Base-by-base conservation (phyloP, 1,139 yeast genomes). In the Meyerozyma athensensis region DNA sequence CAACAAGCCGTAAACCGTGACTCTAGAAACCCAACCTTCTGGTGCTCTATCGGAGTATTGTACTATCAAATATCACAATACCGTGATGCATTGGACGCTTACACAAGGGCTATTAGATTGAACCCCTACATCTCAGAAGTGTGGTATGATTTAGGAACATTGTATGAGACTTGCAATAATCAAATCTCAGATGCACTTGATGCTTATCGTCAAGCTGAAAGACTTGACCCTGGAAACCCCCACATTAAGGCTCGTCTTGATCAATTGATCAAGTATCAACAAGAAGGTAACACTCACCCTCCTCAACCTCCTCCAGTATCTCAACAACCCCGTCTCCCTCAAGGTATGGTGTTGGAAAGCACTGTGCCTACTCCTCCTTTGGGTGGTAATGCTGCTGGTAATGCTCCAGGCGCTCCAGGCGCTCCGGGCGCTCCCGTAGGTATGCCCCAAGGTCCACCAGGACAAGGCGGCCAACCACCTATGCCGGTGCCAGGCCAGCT, bases 1-100 rank as follows among this genome's bases (percentile, higher is more conserved):
- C 98, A 92, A 65, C 97, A 90, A 59, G 98, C 98, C 6, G 98
- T 92, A 39, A 92, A 92, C 61, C 77, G 97, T 44, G 98, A 92
- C 59, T 84, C 95, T 22, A 76, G 97, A 56, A 92, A 92, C 59
- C 97, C 98, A 40, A 92, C 97, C 2, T 92, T 92, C 67, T 92
- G 98, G 98, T 92, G 98, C 61, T 87, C 96, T 21, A 92, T 92
- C 56, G 98, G 98, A 58, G 97, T 92, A 8, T 72, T 92, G 43
- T 92, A 92, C 65, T 92, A 90, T 61, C 97, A 92, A 63, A 90
- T 92, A 44, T 81, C 94, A 40, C 98, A 92, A 64, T 92, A 86
- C 65, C 77, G 96, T 41, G 98, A 92, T 58, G 98, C 98, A 4
- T 72, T 92, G 47, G 98, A 92, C 59, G 98, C 98, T 12, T 92